Evolutionary conservation across 306 rosid genomes (phyloP).

Genomic region (Acacia crassicarpa): DNA sequence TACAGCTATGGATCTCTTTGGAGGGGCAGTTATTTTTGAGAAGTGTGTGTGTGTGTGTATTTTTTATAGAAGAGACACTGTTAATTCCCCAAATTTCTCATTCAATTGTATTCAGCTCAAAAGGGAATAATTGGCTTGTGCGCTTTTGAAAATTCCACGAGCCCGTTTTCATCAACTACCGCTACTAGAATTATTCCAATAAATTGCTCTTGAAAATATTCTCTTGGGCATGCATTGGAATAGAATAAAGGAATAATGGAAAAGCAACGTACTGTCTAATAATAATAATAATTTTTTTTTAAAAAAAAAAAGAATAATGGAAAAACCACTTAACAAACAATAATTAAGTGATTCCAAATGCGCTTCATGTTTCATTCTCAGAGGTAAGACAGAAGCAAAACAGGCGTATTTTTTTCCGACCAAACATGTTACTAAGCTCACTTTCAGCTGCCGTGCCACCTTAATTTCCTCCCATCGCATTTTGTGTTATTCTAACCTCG

Average conservation of each 20-base stretch:
- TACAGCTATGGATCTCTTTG: background rate
- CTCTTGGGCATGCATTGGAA: conserved; percentile 1
- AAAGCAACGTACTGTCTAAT: no score
- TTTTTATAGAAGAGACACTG: background rate
- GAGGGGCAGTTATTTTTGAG: background rate
- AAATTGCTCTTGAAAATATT: conserved; percentile 14
- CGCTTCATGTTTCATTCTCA: conserved; percentile 40
- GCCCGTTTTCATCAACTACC: background rate
- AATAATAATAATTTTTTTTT: background rate
- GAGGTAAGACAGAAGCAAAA: conserved; percentile 15
- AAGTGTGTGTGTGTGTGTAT: no score
- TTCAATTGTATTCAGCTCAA: background rate
- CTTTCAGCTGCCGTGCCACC: background rate
- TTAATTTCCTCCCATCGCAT: conserved; percentile 18
- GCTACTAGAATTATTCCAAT: conserved; percentile 14
- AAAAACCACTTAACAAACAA: background rate
- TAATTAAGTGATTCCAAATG: conserved; percentile 30
- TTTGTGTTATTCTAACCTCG: conserved; percentile 5
- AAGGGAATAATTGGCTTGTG: background rate
- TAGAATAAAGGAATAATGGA: conserved; percentile 20
- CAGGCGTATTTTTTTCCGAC: conserved; percentile 26
- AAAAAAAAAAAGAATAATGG: background rate
- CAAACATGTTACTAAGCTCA: background rate
- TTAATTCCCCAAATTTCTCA: background rate
- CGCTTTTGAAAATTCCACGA: background rate